phyloP scores from a whole-genome alignment of 2,329 filamentous ascomycete genomes.

The Penicillium occitanis region DNA sequence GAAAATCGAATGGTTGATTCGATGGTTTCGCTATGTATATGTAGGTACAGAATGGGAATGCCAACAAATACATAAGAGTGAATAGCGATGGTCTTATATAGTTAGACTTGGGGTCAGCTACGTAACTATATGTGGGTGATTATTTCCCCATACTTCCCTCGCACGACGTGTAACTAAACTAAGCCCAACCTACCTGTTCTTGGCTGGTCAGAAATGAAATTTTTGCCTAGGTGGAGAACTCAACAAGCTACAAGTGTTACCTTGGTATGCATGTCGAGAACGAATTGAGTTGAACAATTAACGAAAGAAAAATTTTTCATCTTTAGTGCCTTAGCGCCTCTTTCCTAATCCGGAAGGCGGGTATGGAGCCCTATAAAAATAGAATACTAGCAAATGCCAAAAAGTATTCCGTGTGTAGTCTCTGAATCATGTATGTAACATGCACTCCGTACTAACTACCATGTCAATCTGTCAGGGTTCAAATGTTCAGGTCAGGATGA shows the following conservation, averaged over 20 bases:
- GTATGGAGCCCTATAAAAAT: neutral
- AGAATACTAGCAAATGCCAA: neutral
- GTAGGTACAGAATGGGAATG: neutral
- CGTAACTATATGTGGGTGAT: neutral
- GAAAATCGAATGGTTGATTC: neutral
- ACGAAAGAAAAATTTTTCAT: conserved; percentile 7
- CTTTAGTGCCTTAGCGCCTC: neutral
- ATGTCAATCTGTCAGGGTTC: neutral
- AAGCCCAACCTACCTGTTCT: neutral
- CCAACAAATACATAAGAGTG: conserved; percentile 4
- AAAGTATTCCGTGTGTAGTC: neutral
- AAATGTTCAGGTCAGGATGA: neutral
- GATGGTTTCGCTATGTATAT: neutral
- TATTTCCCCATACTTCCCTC: conserved; percentile 2
- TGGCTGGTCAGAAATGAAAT: neutral
- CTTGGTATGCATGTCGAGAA: neutral
- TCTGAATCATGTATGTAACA: neutral
- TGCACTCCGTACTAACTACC: neutral
- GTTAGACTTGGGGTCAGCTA: neutral
- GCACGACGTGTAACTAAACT: neutral
- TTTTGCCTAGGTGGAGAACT: neutral
- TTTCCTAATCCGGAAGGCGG: neutral
- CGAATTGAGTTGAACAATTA: neutral
- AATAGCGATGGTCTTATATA: neutral
- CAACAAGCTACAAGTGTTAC: neutral